These are phyloP conservation scores for Saturnispora dispora DNA, from an alignment of 805 yeast species.

Conservation along the genomic window DNA sequence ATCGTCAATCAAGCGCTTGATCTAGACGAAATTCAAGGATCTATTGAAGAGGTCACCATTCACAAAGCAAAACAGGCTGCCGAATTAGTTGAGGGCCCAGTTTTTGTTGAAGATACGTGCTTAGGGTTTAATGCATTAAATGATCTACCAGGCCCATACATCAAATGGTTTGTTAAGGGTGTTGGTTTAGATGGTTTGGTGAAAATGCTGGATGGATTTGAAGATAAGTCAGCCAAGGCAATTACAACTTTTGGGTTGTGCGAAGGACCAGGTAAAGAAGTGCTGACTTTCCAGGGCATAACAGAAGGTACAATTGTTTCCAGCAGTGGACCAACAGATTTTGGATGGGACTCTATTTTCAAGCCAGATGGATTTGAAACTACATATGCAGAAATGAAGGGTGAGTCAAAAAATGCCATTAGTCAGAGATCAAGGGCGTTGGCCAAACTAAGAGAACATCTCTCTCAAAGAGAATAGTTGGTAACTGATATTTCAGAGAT, in stretches of 20 bases:
- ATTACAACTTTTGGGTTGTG: conserved; percentile 89
- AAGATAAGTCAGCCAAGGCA: conserved; percentile 78
- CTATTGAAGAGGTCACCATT: conserved; percentile 69
- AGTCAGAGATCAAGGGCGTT: conserved; percentile 87
- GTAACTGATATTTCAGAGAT: background rate
- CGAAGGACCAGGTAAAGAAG: conserved; percentile 67
- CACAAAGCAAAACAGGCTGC: conserved; percentile 78
- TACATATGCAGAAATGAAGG: conserved; percentile 87
- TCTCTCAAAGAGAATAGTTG: background rate
- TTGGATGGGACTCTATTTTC: conserved; percentile 94
- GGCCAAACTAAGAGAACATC: conserved; percentile 52
- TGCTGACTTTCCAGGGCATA: conserved; percentile 74
- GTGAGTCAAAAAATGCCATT: conserved; percentile 63
- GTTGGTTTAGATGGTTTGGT: conserved; percentile 73
- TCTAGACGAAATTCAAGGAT: conserved; percentile 85
- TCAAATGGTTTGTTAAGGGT: conserved; percentile 79
- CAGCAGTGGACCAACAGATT: conserved; percentile 65
- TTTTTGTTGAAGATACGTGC: conserved; percentile 91
- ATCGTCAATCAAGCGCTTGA: conserved; percentile 65
- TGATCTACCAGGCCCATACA: conserved; percentile 79
- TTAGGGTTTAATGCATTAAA: conserved; percentile 73
- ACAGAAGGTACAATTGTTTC: conserved; percentile 77
- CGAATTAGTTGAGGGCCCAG: conserved; percentile 57
- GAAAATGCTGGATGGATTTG: conserved; percentile 70
- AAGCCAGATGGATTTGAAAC: conserved; percentile 66